Base-by-base conservation (phyloP, 2,329 filamentous ascomycete genomes). In the Geosmithia putterillii region DNA sequence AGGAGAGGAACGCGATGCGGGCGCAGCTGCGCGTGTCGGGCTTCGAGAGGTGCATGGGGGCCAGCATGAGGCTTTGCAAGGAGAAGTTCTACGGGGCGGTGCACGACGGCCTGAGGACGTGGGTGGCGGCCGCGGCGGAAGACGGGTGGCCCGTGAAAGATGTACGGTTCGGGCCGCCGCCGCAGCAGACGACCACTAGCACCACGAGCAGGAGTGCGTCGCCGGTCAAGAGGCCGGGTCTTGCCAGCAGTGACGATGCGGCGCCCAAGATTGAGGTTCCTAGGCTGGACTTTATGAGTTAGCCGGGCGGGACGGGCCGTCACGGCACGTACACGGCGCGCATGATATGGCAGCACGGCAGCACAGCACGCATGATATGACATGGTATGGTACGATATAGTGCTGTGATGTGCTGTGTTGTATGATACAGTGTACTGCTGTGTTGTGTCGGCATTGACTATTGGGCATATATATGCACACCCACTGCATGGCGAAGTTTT, bases 81-180 rank as follows among this genome's bases (percentile, higher is more conserved):
- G 89, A 95, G 62, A 96, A 96, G 60, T 95, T 96, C 60, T 96
- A 98, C 58, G 84, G 85, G 2, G 80, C 84, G 41, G 85, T 98
- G 4, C 92, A 98, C 58, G 86, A 90, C 52, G 87, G 82, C 2
- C 70, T 96, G 49, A 79, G 84, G 44, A 89, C 85, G 7, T 98
- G 90, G 89, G 84, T 95, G 17, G 82, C 81, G 1, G 92, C 90
- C 1, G 89, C 87, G 0, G 73, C 71, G 22, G 88, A 89, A 47
- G 92, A 98, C 61, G 85, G 79, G 39, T 98, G 92, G 90, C 79
- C 87, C 23, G 82, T 88, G 38, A 73, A 74, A 42, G 80, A 83
- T 54, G 89, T 96, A 20, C 73, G 89, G 42, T 86, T 83, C 59
- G 86, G 86, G 0, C 80, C 80, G 36, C 53, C 54, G 43, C 57